These are phyloP conservation scores for Stephania cephalantha DNA, from an alignment of 164 flowering plant genomes.

Conservation along the genomic window DNA sequence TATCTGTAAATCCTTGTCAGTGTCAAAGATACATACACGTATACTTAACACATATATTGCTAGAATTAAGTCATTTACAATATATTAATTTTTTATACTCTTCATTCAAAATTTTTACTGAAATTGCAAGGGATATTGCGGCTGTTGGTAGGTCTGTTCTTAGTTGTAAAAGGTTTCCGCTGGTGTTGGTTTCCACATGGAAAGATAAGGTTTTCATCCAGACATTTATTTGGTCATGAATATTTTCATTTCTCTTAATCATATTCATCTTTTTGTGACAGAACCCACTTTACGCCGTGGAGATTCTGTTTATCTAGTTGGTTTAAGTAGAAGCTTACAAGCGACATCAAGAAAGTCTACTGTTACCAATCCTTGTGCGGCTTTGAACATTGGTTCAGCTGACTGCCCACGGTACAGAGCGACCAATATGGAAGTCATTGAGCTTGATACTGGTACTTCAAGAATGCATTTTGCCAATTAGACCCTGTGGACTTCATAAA, in stretches of 20 bases:
- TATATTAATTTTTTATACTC: neutral
- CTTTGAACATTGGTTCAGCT: conserved; percentile 85
- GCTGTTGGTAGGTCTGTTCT: neutral
- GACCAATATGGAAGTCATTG: conserved; percentile 95
- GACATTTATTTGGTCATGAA: neutral
- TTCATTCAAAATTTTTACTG: neutral
- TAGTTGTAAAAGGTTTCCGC: neutral
- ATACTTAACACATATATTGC: neutral
- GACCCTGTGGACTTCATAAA: neutral
- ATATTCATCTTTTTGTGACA: conserved; percentile 22
- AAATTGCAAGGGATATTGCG: neutral
- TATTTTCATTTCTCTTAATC: neutral
- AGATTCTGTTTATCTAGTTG: conserved; percentile 85
- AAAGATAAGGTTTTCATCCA: neutral
- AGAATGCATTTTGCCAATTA: neutral
- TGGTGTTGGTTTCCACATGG: neutral
- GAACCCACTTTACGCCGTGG: conserved; percentile 89
- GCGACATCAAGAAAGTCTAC: conserved; percentile 93
- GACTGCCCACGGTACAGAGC: conserved; percentile 93
- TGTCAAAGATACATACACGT: too few species aligned
- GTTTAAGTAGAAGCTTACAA: conserved; percentile 81
- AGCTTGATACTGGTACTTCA: conserved; percentile 78
- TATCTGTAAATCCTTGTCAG: too few species aligned
- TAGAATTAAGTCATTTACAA: neutral
- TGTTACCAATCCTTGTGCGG: conserved; percentile 90